Evolutionary conservation across 768 basidiomycete genomes (phyloP).

Genomic region (Boletus rubescentipes): DNA sequence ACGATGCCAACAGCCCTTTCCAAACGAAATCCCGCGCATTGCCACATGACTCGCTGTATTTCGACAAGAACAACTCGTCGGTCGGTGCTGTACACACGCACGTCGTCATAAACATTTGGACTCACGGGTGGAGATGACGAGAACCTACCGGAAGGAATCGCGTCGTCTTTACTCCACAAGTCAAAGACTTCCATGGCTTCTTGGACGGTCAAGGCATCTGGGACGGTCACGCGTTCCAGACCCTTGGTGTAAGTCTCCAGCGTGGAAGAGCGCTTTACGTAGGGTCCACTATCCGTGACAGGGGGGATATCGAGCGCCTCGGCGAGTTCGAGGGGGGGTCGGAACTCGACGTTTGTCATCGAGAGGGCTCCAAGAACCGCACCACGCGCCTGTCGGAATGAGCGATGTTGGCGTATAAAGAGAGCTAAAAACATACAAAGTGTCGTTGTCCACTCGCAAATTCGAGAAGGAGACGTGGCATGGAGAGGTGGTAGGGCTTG

Average conservation of each 20-base stretch:
- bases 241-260: slow-evolving; percentile 56
- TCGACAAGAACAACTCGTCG: slow-evolving; percentile 77
- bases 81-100: slow-evolving; percentile 32
- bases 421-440: slow-evolving; percentile 54
- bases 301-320: slow-evolving; percentile 54
- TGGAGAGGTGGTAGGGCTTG: slow-evolving; percentile 73
- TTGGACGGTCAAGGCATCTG: slow-evolving; percentile 53
- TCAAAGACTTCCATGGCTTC: slow-evolving; percentile 80
- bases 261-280: slow-evolving; percentile 50
- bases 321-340: slow-evolving; percentile 59
- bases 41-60: slow-evolving; percentile 75
- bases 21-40: slow-evolving; percentile 80
- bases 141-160: slow-evolving; percentile 49
- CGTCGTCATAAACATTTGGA: background rate
- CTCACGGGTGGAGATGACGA: background rate
- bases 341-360: slow-evolving; percentile 56
- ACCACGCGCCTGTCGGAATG: slow-evolving; percentile 54
- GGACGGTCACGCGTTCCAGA: slow-evolving; percentile 49
- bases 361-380: slow-evolving; percentile 72
- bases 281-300: slow-evolving; percentile 48
- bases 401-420: background rate
- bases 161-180: slow-evolving; percentile 65
- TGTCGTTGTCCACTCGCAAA: slow-evolving; percentile 67
- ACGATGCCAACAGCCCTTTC: slow-evolving; percentile 50
- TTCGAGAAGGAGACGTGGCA: slow-evolving; percentile 77